Evolutionary conservation across 345 rosid species (phyloP), one percentile per base, ranked within the genome.

Genomic region (Capsella bursapastoris): DNA sequence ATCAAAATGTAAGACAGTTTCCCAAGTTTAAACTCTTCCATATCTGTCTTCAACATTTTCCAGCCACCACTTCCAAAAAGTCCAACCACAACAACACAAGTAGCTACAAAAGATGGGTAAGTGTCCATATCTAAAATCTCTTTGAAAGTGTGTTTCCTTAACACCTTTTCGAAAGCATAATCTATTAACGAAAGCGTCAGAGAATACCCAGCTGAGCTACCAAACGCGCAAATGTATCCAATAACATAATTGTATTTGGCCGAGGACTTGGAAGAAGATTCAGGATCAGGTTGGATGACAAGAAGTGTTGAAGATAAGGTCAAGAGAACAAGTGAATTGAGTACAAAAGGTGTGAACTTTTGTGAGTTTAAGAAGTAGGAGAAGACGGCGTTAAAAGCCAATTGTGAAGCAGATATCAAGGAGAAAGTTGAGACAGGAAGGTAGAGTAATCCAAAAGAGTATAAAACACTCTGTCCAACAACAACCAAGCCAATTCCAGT

Each of bases 11-110:
- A 78, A 8, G 84, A 79, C 4, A 57, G 49, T 47, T 78, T 80
- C 56, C 93, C 96, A 0, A 78, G 52, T 10, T 59, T 14, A 59
- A 64, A 86, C 35, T 66, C 63, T 57, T 66, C 63, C 73, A 72
- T 78, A 3, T 72, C 81, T 40, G 6, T 60, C 18, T 41, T 15
- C 32, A 78, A 41, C 45, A 62, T 52, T 57, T 34, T 60, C 77
- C 73, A 71, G 1, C 60, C 77, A 35, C 77, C 81, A 60, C 77
- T 66, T 47, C 25, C 63, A 40, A 72, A 78, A 6, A 78, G 35
- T 43, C 81, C 81, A 14, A 51, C 64, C 64, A 38, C 7, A 22
- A 72, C 63, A 8, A 15, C 69, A 50, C 63, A 66, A 47, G 71
- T 73, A 73, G 78, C 78, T 57, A 65, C 71, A 29, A 73, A 5